These are phyloP conservation scores for Podospora sp. DNA, from an alignment of 495 filamentous ascomycete genomes.

Conservation along the genomic window DNA sequence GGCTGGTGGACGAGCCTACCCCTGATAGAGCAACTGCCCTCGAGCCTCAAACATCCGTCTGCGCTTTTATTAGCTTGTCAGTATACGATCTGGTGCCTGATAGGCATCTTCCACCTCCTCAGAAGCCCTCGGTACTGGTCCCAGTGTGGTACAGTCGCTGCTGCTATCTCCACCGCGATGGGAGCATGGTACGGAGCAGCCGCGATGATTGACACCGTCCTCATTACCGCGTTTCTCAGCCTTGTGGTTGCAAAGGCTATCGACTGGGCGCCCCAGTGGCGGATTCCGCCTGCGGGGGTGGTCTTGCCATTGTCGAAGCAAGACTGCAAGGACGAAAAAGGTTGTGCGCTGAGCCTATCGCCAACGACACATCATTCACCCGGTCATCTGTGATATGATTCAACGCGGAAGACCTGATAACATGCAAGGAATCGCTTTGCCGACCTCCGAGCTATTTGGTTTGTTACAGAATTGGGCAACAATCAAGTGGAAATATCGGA, in stretches of 20 bases:
- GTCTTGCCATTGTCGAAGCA: background rate
- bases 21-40: background rate
- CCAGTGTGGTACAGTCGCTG: constrained; percentile 3
- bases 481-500: no score
- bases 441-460: no score
- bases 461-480: no score
- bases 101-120: background rate
- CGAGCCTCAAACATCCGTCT: background rate
- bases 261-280: background rate
- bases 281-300: background rate
- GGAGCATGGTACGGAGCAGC: background rate
- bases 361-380: no score
- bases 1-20: background rate
- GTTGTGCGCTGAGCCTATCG: no score
- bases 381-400: no score
- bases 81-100: constrained; percentile 4
- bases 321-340: background rate
- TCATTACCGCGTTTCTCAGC: constrained; percentile 4
- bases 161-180: background rate
- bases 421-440: no score
- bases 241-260: constrained; percentile 5
- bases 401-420: no score
- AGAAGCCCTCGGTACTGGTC: constrained; percentile 10
- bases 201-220: background rate
- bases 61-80: background rate